Base-by-base conservation (phyloP, 2,329 filamentous ascomycete genomes). In the Epichloe sp. region DNA sequence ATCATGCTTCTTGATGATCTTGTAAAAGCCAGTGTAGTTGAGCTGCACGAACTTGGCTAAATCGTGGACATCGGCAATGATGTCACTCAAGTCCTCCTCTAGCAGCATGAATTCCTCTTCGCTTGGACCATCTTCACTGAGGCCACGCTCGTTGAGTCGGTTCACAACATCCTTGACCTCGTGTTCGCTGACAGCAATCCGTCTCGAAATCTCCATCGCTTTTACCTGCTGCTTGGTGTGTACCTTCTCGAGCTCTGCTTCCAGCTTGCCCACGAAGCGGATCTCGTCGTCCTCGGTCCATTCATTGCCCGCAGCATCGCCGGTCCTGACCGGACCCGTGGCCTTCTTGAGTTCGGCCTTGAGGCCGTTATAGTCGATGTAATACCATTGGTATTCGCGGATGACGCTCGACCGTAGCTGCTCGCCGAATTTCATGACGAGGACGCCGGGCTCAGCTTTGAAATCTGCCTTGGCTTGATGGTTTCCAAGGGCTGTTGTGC, bases 1-100 rank as follows among this genome's bases (percentile, higher is more conserved):
- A 71, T 96, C 93, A 68, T 98, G 93, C 76, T 98, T 98, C 77
- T 98, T 98, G 70, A 98, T 95, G 57, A 98, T 98, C 76, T 98
- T 98, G 74, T 96, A 94, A 67, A 98, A 98, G 5, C 93, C 93
- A 0, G 91, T 97, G 65, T 98, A 98, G 71, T 98, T 98, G 64
- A 98, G 73, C 72, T 96, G 91, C 6, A 95, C 94, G 66, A 95
- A 98, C 71, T 97, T 97, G 67, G 93, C 90, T 54, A 98, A 77
- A 63, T 98, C 93, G 69, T 98, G 91, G 21, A 98, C 93, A 63
- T 98, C 91, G 59, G 93, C 93, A 65, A 98, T 98, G 63, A 98
- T 90, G 67, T 98, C 93, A 70, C 89, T 95, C 62, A 98, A 71
- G 62, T 95, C 89, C 65, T 95, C 87, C 72, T 98, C 93, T 35